Evolutionary conservation across 768 basidiomycete species (phyloP).

Genomic region (Lactifluus subvellereus): DNA sequence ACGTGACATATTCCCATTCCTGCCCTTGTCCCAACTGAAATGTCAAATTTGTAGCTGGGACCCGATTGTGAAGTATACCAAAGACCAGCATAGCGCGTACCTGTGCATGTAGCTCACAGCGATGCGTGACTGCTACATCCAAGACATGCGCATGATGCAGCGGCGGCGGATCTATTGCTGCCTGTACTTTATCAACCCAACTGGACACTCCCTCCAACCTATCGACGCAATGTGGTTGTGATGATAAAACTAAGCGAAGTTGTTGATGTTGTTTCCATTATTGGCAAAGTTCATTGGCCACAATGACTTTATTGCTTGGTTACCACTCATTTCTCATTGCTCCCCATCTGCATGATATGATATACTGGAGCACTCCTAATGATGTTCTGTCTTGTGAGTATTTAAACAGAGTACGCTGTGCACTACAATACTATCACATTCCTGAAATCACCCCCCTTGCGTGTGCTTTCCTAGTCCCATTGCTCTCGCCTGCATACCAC

Average conservation of each 20-base stretch:
- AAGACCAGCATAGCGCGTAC: slow-evolving; percentile 98
- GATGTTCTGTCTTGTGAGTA: too few relatives aligned
- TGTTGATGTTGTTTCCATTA: slow-evolving; percentile 99
- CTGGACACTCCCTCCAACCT: slow-evolving; percentile 90
- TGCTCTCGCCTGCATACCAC: too few relatives aligned
- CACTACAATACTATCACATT: too few relatives aligned
- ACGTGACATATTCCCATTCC: slow-evolving; percentile 27
- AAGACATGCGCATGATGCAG: slow-evolving; percentile 95
- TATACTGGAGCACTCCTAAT: too few relatives aligned
- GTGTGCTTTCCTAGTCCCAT: too few relatives aligned
- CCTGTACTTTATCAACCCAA: slow-evolving; percentile 97
- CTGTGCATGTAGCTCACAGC: slow-evolving; percentile 98
- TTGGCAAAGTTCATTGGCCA: slow-evolving; percentile 61
- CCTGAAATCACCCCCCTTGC: too few relatives aligned
- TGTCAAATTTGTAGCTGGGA: slow-evolving; percentile 68
- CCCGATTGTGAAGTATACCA: slow-evolving; percentile 97
- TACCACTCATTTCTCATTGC: too few relatives aligned
- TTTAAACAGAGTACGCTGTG: too few relatives aligned
- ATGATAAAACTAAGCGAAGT: slow-evolving; percentile 99
- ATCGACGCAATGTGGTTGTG: slow-evolving; percentile 97
- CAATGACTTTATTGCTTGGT: too few relatives aligned
- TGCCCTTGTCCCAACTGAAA: background rate
- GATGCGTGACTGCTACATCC: slow-evolving; percentile 96
- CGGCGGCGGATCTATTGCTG: slow-evolving; percentile 99
- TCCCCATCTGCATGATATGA: too few relatives aligned